Conservation (phyloP, 2,329 filamentous ascomycete genomes). For the Hypoxylon rubiginosum region DNA sequence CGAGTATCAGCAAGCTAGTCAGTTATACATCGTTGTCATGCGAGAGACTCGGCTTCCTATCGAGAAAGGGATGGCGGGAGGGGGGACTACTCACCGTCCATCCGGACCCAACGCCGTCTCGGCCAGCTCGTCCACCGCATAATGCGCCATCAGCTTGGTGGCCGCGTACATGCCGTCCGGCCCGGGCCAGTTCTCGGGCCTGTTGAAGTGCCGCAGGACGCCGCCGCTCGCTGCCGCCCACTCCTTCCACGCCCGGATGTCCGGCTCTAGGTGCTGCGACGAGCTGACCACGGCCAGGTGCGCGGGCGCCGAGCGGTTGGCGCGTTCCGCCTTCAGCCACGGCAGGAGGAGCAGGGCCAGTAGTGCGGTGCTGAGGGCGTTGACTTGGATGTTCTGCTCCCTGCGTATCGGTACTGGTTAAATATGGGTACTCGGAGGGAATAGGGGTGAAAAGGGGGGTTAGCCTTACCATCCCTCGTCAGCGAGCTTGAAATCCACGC, state of each 20-base stretch:
- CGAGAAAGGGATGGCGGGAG: background rate
- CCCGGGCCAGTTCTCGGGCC: slow-evolving; percentile 47
- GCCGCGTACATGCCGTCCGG: slow-evolving; percentile 42
- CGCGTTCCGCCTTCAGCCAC: slow-evolving; percentile 54
- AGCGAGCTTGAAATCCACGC: slow-evolving; percentile 38
- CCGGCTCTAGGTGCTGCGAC: slow-evolving; percentile 33
- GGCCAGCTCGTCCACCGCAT: slow-evolving; percentile 43
- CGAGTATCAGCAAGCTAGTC: slow-evolving; percentile 10
- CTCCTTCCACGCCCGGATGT: slow-evolving; percentile 43
- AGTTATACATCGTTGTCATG: too few relatives aligned
- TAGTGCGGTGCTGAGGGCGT: slow-evolving; percentile 68
- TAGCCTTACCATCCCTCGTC: slow-evolving; percentile 49
- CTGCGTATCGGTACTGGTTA: slow-evolving; percentile 33
- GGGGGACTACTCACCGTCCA: slow-evolving; percentile 38
- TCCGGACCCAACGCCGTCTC: slow-evolving; percentile 41
- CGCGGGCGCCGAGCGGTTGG: slow-evolving; percentile 41
- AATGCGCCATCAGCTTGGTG: slow-evolving; percentile 48
- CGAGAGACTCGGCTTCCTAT: background rate
- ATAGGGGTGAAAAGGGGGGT: background rate
- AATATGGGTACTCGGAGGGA: background rate
- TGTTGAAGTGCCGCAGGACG: slow-evolving; percentile 45
- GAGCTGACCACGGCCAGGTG: slow-evolving; percentile 48
- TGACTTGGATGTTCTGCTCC: slow-evolving; percentile 70
- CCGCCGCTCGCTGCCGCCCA: slow-evolving; percentile 33
- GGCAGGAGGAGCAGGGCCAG: slow-evolving; percentile 66